Conservation (phyloP, 768 basidiomycete species). For the Lentinula sp. region DNA sequence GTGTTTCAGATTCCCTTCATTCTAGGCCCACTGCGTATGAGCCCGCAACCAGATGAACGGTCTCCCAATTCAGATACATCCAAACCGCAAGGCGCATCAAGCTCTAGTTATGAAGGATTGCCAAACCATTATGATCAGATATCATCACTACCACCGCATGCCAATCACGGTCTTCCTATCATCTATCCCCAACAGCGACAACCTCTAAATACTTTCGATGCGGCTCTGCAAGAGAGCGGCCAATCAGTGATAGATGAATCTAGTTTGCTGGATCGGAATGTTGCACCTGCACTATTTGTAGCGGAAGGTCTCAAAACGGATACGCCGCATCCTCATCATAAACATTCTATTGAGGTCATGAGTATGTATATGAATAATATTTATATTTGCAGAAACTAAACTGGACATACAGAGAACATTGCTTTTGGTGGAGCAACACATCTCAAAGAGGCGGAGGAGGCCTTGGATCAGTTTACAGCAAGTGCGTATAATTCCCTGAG, state of each 20-base stretch:
- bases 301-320: neutral
- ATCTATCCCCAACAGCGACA: neutral
- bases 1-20: neutral
- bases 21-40: conserved; percentile 1
- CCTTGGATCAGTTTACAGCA: neutral
- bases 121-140: neutral
- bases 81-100: neutral
- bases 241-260: neutral
- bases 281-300: neutral
- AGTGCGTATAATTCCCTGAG: neutral
- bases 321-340: neutral
- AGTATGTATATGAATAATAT: neutral
- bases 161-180: neutral
- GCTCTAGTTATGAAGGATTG: neutral
- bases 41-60: neutral
- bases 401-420: neutral
- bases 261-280: neutral
- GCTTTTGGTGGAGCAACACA: neutral
- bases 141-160: neutral
- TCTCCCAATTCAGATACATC: neutral
- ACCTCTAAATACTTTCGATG: neutral
- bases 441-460: neutral
- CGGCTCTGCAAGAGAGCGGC: neutral
- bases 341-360: neutral
- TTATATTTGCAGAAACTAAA: neutral